Conservation (phyloP, 768 basidiomycete genomes). For the Galerina marginata region DNA sequence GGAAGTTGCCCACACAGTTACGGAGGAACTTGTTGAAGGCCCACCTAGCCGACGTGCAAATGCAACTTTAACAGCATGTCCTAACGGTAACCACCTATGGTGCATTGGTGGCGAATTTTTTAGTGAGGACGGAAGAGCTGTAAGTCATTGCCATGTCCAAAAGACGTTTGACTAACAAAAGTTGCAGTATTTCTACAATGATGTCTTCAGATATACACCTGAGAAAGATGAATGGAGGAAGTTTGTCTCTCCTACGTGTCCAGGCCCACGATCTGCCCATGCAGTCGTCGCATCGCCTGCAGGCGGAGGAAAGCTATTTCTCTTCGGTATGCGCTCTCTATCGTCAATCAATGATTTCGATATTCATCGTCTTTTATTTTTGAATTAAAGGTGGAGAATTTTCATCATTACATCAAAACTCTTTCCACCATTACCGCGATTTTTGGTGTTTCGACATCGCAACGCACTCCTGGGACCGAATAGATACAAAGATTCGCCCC, state of each 20-base stretch:
- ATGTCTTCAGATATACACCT: slow-evolving; percentile 85
- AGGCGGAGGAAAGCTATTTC: slow-evolving; percentile 85
- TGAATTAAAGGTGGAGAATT: slow-evolving; percentile 76
- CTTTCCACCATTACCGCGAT: slow-evolving; percentile 88
- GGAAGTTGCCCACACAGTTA: slow-evolving; percentile 83
- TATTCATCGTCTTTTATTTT: too few species aligned
- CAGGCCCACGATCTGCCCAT: slow-evolving; percentile 88
- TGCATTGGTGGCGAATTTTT: slow-evolving; percentile 89
- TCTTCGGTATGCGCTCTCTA: slow-evolving; percentile 60
- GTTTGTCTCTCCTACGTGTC: slow-evolving; percentile 83
- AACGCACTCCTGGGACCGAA: slow-evolving; percentile 84
- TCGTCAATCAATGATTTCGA: neutral
- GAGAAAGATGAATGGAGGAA: slow-evolving; percentile 94
- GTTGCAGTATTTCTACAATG: slow-evolving; percentile 81
- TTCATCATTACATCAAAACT: slow-evolving; percentile 80
- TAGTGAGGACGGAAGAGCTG: slow-evolving; percentile 82
- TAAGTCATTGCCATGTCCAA: slow-evolving; percentile 33
- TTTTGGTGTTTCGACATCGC: slow-evolving; percentile 87
- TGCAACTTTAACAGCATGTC: slow-evolving; percentile 81
- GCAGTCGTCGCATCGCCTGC: slow-evolving; percentile 75
- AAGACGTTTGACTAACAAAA: neutral
- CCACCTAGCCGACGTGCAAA: slow-evolving; percentile 86
- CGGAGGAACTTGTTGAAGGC: slow-evolving; percentile 82
- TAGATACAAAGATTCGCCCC: slow-evolving; percentile 84
- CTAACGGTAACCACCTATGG: slow-evolving; percentile 82